Evolutionary conservation across 441 rosid species (phyloP), one percentile per base, ranked within the genome.

Genomic region (Adansonia madagascariensis): DNA sequence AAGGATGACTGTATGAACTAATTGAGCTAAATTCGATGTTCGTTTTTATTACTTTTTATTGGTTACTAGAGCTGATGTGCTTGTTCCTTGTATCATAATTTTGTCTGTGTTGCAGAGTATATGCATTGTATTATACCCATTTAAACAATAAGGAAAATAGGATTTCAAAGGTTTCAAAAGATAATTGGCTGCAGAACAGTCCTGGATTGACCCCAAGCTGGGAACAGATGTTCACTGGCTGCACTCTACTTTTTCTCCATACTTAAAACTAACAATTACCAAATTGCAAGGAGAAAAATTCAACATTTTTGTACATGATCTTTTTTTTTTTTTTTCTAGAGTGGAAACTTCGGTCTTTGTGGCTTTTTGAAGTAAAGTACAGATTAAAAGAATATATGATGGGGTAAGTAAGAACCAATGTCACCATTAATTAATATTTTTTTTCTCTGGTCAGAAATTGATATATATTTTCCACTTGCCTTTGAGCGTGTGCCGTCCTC

Each of bases 61-160:
- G 17, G 11, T 20, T 24, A 10, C 14, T 24, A 67, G 20, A 66
- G 53, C 27, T 18, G 10, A 67, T 67, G 12, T 68, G 52, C 0
- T 31, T 62, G 20, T 62, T 31, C 66, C 57, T 47, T 69, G 73
- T 68, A 47, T 69, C 57, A 69, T 47, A 11, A 18, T 57, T 41
- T 73, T 20, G 8, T 12, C 31, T 57, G 0, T 14, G 6, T 73
- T 22, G 20, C 55, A 73, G 31, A 39, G 15, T 57, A 56, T 24
- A 73, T 47, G 55, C 24, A 47, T 68, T 68, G 57, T 22, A 22
- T 64, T 15, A 1, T 7, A 2, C 6, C 22, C 47, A 15, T 39
- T 6, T 64, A 27, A 64, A 20, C 47, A n/a, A 64, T 39, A 64
- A 39, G 22, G 31, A 57, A 17, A 10, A 57, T 57, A 8, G 11